A percentile compares a stretch with the other conserved stretches of the same genome.
Evolutionary conservation across 441 rosid species (phyloP).

Genomic region (Gossypium davidsonii): DNA sequence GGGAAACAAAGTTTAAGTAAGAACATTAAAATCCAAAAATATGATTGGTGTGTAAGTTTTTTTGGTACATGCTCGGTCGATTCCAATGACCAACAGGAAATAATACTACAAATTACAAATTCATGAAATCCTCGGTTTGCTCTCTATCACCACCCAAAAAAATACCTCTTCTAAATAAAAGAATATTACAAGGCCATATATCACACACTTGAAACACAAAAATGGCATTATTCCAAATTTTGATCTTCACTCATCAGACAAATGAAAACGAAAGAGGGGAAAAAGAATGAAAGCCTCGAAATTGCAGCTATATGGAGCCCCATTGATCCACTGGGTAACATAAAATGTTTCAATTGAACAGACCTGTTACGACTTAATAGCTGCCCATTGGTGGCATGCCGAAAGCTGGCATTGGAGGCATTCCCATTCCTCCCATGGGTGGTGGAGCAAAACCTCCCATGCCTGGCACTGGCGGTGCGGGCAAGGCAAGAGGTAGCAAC

Average conservation of each 20-base stretch:
- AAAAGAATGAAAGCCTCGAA: conserved; percentile 11
- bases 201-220: conserved; percentile 28
- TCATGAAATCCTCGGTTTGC: conserved; percentile 38
- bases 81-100: conserved; percentile 8
- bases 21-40: not conserved
- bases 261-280: conserved; percentile 10
- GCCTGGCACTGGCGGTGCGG: conserved; percentile 96
- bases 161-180: conserved; percentile 19
- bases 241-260: conserved; percentile 22
- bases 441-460: conserved; percentile 63
- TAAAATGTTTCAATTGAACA: not conserved
- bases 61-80: conserved; percentile 20
- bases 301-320: not conserved
- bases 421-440: conserved; percentile 81
- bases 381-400: conserved; percentile 97
- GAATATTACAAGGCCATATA: conserved; percentile 46
- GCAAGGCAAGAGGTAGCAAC: conserved; percentile 87
- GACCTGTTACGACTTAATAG: conserved; percentile 34
- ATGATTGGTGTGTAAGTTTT: not conserved
- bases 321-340: conserved; percentile 15
- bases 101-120: conserved; percentile 22
- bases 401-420: conserved; percentile 90
- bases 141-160: conserved; percentile 25
- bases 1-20: not conserved
- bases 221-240: conserved; percentile 26